Evolutionary conservation across 2,329 filamentous ascomycete genomes (phyloP).

Genomic region (Botrytis medusae): DNA sequence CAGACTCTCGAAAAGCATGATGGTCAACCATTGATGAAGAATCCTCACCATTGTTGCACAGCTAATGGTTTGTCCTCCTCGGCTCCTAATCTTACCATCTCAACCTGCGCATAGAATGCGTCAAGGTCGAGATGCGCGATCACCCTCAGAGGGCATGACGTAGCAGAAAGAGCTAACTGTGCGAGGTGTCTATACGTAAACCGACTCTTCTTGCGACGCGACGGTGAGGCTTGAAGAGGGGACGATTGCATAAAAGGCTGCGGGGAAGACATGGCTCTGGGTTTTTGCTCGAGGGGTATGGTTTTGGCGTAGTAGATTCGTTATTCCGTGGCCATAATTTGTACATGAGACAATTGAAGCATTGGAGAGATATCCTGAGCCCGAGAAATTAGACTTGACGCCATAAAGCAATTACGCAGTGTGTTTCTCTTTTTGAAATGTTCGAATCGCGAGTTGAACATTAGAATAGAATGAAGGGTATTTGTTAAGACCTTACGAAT

Average conservation of each 20-base stretch:
- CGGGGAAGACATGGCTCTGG: constrained; percentile 47
- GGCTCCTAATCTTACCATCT: constrained; percentile 80
- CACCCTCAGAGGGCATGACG: constrained; percentile 76
- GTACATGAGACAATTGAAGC: background rate
- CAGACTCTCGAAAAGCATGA: background rate
- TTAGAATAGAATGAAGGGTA: background rate
- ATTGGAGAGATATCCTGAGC: background rate
- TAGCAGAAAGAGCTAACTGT: constrained; percentile 69
- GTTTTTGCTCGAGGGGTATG: background rate
- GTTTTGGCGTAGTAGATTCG: background rate
- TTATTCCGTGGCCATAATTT: background rate
- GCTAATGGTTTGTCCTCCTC: constrained; percentile 78
- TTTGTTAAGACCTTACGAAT: background rate
- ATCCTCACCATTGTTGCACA: constrained; percentile 79
- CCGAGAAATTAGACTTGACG: background rate
- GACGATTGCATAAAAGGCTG: constrained; percentile 49
- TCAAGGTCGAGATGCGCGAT: constrained; percentile 93
- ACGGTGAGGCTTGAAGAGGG: constrained; percentile 36
- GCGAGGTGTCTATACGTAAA: constrained; percentile 85
- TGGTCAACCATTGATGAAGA: background rate
- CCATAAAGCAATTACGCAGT: background rate
- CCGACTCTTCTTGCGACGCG: constrained; percentile 52
- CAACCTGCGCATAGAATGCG: constrained; percentile 96
- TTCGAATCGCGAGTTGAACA: background rate
- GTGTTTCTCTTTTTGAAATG: background rate